Base-by-base conservation (phyloP, 2,329 filamentous ascomycete species). In the Phyllosticta citriasiana region DNA sequence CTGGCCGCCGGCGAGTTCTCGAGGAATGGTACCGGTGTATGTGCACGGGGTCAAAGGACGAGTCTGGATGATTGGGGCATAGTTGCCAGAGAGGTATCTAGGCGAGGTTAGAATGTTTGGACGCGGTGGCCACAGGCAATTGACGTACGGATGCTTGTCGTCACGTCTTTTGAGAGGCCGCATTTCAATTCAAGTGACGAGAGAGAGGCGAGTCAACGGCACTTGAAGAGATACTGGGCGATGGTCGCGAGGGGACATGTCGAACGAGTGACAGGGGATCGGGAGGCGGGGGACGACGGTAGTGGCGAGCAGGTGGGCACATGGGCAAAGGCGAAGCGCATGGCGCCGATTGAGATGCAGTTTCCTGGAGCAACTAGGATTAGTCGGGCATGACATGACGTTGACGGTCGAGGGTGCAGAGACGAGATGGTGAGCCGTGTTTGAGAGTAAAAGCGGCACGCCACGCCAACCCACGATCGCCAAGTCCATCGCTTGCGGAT, bases 61-160 rank as follows among this genome's bases (percentile, higher is more conserved):
- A 50, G 79, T 82, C 57, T 77, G 77, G 4, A 82, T 78, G 1
- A 88, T 81, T 0, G 87, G 86, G 0, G 86, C 86, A 69, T 88
- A 89, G 70, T 89, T 89, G 54, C 87, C 87, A 5, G 79, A 77
- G 0, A 88, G 78, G 65, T 87, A 87, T 22, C 80, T 82, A 64
- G 4, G 24, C 5, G 6, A 12, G 2, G 24, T 61, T 30, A 57
- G 54, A n/a, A 35, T 22, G 1, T 40, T 16, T 8, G n/a, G 9
- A 8, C 19, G 19, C 19, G 3, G 9, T 6, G 16, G n/a, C 47
- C 12, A 14, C 6, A 9, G 2, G 14, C 25, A 30, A 35, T 22
- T 26, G 51, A 66, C 70, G 50, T 75, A 78, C 66, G 78, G 77
- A 63, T 80, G 78, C 63, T 70, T 71, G 26, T 65, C 51, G 35